Evolutionary conservation across 495 filamentous ascomycete genomes (phyloP).

Genomic region (Neurospora sp.): DNA sequence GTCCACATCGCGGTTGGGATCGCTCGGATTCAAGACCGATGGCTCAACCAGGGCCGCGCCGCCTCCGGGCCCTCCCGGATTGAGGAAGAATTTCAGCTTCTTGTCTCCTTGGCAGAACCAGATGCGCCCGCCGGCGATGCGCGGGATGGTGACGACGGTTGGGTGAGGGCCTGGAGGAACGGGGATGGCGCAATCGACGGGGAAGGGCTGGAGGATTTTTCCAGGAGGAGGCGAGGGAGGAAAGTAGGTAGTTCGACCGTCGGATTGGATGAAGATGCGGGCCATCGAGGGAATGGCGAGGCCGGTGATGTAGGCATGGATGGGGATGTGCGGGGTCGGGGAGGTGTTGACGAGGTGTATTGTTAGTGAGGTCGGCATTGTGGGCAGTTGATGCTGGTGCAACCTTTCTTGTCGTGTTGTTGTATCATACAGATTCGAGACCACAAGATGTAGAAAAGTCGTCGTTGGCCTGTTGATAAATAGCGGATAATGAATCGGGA

Average conservation of each 20-base stretch:
- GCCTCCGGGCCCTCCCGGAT: constrained; percentile 40
- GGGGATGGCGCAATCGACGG: constrained; percentile 54
- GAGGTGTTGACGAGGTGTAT: constrained; percentile 29
- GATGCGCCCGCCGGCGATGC: constrained; percentile 56
- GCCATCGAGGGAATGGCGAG: constrained; percentile 27
- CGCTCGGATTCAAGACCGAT: constrained; percentile 58
- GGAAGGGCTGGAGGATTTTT: constrained; percentile 36
- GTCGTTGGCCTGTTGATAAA: background rate
- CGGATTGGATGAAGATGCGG: constrained; percentile 27
- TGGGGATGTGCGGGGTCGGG: constrained; percentile 14
- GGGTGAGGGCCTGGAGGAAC: constrained; percentile 43
- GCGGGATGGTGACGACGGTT: constrained; percentile 54
- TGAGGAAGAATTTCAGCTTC: constrained; percentile 59
- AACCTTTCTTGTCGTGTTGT: background rate
- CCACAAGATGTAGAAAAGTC: background rate
- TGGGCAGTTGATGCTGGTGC: background rate
- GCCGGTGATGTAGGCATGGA: constrained; percentile 36
- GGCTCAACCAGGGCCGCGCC: constrained; percentile 63
- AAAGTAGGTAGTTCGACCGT: constrained; percentile 26
- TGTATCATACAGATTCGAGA: background rate
- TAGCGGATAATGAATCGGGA: background rate
- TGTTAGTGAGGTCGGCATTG: constrained; percentile 31
- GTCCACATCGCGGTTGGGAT: constrained; percentile 52
- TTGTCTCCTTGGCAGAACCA: constrained; percentile 53
- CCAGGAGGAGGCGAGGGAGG: constrained; percentile 24